Base-by-base conservation (phyloP, 2,329 filamentous ascomycete species). In the Ampelomyces quisqualis region DNA sequence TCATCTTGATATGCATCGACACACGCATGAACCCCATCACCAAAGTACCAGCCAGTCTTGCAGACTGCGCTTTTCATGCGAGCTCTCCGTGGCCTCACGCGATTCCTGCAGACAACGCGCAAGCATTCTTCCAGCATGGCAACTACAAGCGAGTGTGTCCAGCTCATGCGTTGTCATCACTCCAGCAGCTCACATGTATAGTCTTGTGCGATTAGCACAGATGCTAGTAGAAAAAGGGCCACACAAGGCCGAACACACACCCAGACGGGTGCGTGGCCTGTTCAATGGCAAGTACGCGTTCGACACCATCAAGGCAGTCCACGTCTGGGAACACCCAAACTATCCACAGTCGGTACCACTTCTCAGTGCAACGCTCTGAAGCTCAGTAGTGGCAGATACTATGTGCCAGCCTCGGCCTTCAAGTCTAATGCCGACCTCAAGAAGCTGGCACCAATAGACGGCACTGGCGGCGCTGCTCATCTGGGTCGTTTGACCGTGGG, bases 161-260 rank as follows among this genome's bases (percentile, higher is more conserved):
- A 10, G 18, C 7, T 9, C 14, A 13, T n/a, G n/a, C 11, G 5
- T 32, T 14, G 7, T 27, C 13, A 17, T 7, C 6, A 11, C 7
- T 10, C 6, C 5, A 4, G 8, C 42, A 22, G 37, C 31, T 42
- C 7, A 49, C 28, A 32, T n/a, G n/a, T 22, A 4, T 34, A 73
- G 69, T 49, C 64, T 73, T 15, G 53, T 55, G 8, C 60, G 66
- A 14, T 62, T 75, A 15, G 72, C 71, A 37, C 55, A 69, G 45
- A 69, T 65, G 37, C 67, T 75, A 20, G 62, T 58, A 11, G 57
- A 60, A 3, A 49, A 71, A 14, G 72, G 72, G 0, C 71, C 72
- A 1, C 47, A 59, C 37, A 64, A 53, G 23, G 39, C 47, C 5
- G 48, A 64, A 24, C 34, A 30, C 8, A 66, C 64, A 3, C 41